phyloP scores from a whole-genome alignment of 345 rosid species.

The Euphorbia peplus region DNA sequence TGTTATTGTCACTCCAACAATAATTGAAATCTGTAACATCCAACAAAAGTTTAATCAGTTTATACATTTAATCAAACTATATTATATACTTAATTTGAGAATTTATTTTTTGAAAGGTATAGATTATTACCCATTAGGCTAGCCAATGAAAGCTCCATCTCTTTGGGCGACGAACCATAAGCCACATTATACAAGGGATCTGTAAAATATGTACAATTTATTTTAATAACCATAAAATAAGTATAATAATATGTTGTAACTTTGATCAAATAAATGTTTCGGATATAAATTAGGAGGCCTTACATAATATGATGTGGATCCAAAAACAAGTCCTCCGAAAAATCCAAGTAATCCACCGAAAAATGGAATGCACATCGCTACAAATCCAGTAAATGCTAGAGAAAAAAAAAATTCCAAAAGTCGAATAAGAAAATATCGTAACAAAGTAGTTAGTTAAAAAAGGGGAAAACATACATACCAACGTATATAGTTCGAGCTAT shows the following conservation, averaged over 20 bases:
- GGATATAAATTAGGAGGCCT: slow-evolving; percentile 10
- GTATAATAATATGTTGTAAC: no score
- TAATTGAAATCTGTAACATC: slow-evolving; percentile 15
- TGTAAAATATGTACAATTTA: no score
- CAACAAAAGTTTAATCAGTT: background rate
- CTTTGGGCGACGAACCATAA: slow-evolving; percentile 35
- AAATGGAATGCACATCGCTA: slow-evolving; percentile 54
- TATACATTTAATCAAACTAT: background rate
- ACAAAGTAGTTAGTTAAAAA: background rate
- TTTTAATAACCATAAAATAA: no score
- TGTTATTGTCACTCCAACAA: slow-evolving; percentile 15
- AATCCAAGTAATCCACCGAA: slow-evolving; percentile 45
- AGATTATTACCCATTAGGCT: slow-evolving; percentile 23
- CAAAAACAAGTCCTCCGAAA: slow-evolving; percentile 41
- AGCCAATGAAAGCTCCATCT: slow-evolving; percentile 30
- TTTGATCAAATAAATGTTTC: no score
- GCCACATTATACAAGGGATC: slow-evolving; percentile 60
- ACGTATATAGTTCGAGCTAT: slow-evolving; percentile 41
- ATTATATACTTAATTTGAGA: no score
- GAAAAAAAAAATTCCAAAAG: slow-evolving; percentile 2
- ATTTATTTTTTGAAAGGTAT: no score
- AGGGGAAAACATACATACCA: slow-evolving; percentile 24
- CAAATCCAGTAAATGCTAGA: slow-evolving; percentile 43
- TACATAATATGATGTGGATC: slow-evolving; percentile 53
- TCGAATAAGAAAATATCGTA: background rate